Base-by-base conservation (phyloP, 139 green algal genomes). In the Asterochloris erici region DNA sequence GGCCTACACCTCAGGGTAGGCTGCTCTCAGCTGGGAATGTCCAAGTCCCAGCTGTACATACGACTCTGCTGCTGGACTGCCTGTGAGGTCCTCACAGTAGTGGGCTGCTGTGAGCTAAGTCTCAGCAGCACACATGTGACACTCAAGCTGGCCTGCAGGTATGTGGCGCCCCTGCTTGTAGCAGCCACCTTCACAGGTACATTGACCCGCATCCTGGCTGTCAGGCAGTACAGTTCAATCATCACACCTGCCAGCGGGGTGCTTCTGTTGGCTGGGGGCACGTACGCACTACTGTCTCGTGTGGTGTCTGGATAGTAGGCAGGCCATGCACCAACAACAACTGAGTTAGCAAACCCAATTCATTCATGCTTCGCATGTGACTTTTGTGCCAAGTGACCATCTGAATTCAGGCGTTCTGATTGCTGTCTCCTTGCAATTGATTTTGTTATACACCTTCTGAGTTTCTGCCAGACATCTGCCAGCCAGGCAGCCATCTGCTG, bases 141-240 rank as follows among this genome's bases (percentile, higher is more conserved):
- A 19, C n/a, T 77, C 66, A 29, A 24, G 14, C 14, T 27, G 21
- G 38, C 26, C 16, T 79, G 77, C 83, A 86, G 83, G 78, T 99
- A 99, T 83, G 94, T 98, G 26, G 87, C 90, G 26, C 97, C 97
- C 16, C 90, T 99, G 83, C 90, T 99, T 78, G 74, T 92, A 0
- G 97, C 95, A 14, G 97, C 97, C 11, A 91, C 93, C 11, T 92
- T 94, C 74, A 96, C 97, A 54, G 94, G 92, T 26, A 87, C 90
- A 0, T 78, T 98, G 28, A 94, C 92, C 60, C 63, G 85, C 64
- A 83, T 99, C 38, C 84, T 99, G 80, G 82, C 85, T 0, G 13
- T 98, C 60, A 88, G 97, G 60, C 83, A 95, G 80, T 96, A 90
- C 81, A 94, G 90, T 0, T 88, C 86, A 0, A 98, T 94, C 93